Percentiles rank a stretch among this genome's conserved stretches.
Conservation (phyloP, 257 asterid genomes). For the Solanum megistacrolobum region DNA sequence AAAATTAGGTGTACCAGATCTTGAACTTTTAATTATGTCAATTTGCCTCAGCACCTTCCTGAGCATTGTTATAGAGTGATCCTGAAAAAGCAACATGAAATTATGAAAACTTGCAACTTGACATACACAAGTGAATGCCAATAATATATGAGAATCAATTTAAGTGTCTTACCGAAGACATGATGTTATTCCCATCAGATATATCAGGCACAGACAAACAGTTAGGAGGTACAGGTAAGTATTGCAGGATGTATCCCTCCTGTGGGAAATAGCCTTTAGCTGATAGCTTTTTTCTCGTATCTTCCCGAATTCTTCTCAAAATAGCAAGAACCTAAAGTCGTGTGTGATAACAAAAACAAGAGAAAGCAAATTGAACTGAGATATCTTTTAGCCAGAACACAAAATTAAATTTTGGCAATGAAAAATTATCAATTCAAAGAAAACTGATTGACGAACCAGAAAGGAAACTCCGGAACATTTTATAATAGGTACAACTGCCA, state of each 20-base stretch:
- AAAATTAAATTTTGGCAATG: not conserved
- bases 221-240: slow-evolving; percentile 94
- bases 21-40: slow-evolving; percentile 76
- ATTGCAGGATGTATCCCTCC: slow-evolving; percentile 75
- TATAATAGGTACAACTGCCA: not conserved
- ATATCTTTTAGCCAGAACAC: not conserved
- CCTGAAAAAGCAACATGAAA: slow-evolving; percentile 41
- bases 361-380: not conserved
- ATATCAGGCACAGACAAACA: slow-evolving; percentile 92
- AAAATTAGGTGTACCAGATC: slow-evolving; percentile 85
- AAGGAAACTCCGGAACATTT: not conserved
- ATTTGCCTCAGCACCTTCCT: slow-evolving; percentile 78
- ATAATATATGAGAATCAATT: not conserved
- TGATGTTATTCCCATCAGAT: slow-evolving; percentile 84
- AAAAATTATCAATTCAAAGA: not conserved
- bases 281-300: slow-evolving; percentile 50
- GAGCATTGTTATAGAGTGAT: slow-evolving; percentile 74
- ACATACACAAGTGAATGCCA: slow-evolving; percentile 14
- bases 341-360: not conserved
- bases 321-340: slow-evolving; percentile 51
- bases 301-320: slow-evolving; percentile 51
- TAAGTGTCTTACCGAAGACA: slow-evolving; percentile 65
- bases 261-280: slow-evolving; percentile 72
- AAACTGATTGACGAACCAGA: not conserved
- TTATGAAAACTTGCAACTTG: not conserved